A percentile compares a stretch with the other conserved stretches of the same genome.
These are phyloP conservation scores for Scalesia atractyloides DNA, from an alignment of 129 eudicot genomes.

Conservation along the genomic window DNA sequence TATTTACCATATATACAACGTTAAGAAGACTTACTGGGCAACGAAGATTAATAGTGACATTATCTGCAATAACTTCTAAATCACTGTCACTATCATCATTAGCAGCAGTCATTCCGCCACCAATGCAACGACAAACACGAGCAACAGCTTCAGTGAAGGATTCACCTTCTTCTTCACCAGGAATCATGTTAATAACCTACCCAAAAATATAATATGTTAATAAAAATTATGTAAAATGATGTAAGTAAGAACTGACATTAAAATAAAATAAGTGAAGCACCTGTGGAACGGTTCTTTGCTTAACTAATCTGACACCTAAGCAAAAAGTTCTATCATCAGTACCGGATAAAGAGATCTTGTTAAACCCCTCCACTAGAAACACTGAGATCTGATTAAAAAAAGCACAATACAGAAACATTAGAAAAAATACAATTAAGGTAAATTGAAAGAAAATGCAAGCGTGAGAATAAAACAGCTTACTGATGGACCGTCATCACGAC, in stretches of 20 bases:
- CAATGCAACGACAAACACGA: conserved; percentile 59
- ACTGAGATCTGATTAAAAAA: conserved; percentile 33
- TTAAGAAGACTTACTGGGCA: conserved; percentile 52
- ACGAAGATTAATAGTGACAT: conserved; percentile 50
- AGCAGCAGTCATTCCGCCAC: conserved; percentile 48
- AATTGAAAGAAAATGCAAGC: background rate
- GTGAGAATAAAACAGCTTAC: conserved; percentile 32
- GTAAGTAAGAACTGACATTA: background rate
- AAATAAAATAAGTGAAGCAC: conserved; percentile 29
- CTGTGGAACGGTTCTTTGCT: conserved; percentile 46
- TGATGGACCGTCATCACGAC: conserved; percentile 59
- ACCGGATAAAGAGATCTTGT: conserved; percentile 44
- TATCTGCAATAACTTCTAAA: conserved; percentile 60
- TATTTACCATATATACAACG: background rate
- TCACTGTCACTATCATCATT: conserved; percentile 62
- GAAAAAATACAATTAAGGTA: conserved; percentile 3
- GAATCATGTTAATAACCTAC: conserved; percentile 46
- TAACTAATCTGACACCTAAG: conserved; percentile 55
- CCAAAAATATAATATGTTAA: conserved; percentile 6
- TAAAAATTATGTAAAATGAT: background rate
- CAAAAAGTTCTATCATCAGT: conserved; percentile 49
- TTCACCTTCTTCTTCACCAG: conserved; percentile 51
- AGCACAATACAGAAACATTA: background rate
- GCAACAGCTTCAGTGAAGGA: conserved; percentile 49
- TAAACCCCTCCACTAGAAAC: conserved; percentile 40